Evolutionary conservation across 805 yeast species (phyloP), one percentile per base, ranked within the genome.

Genomic region (Yarrowia hollandica): DNA sequence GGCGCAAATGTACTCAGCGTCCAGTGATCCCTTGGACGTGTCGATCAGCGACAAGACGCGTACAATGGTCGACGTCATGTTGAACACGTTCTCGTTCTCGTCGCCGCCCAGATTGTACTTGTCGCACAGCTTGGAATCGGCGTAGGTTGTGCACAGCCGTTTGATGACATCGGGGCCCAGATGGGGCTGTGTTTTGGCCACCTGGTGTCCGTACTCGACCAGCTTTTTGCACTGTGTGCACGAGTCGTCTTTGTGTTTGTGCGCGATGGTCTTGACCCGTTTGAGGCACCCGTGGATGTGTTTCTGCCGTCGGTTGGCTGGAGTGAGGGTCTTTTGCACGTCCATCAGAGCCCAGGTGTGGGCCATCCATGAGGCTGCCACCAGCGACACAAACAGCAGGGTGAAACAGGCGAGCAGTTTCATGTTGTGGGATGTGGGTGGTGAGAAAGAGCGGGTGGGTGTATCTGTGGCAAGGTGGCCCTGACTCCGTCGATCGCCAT

Each of bases 181-280:
- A 35, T 52, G 44, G 28, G 44, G 44, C 15, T 35, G 44, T n/a
- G 25, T 22, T 14, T 34, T 52, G 15, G 58, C 42, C 25, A 52
- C 44, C 15, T 38, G 42, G 26, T 52, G 58, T 8, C 58, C 58
- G 35, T 52, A 52, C 21, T 52, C 44, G 35, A 52, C 42, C 23
- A 52, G 58, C 44, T 52, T 52, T 6, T 26, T 28, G 44, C 58
- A 52, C 44, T 28, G 58, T 4, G 42, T 52, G 42, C 58, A 52
- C 44, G 42, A 48, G 55, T 48, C 55, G 30, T 48, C 55, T 33
- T 48, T 48, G 55, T 48, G 55, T 15, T 48, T 52, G 18, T 35
- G 19, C 3, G 58, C 58, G 16, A 52, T 52, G 33, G 23, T 25
- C 25, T 52, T 16, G 58, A 52, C 58, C 44, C 26, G 25, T 6